These are phyloP conservation scores for Tremellales sp. DNA, from an alignment of 1,284 basidiomycete genomes.

Conservation along the genomic window DNA sequence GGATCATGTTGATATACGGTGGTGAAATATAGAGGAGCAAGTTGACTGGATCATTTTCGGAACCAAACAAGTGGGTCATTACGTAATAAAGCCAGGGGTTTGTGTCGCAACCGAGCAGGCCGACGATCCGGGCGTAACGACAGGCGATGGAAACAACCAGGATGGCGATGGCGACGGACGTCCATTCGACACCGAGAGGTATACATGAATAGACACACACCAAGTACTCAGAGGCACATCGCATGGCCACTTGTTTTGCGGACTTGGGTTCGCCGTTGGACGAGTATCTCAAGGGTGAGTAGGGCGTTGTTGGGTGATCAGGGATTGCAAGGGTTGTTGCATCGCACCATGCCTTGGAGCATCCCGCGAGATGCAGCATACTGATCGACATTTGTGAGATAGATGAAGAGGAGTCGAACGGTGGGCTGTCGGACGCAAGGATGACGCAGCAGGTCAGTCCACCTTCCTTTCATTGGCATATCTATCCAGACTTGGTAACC, in stretches of 20 bases:
- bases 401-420: background rate
- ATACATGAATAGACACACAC: no score
- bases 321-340: background rate
- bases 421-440: conserved; percentile 2
- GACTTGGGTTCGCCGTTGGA: conserved; percentile 18
- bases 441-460: background rate
- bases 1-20: no score
- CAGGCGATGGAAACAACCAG: no score
- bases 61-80: no score
- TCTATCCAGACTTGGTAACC: background rate
- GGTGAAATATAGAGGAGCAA: no score
- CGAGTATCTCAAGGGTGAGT: conserved; percentile 24
- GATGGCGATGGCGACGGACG: no score
- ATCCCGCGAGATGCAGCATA: background rate
- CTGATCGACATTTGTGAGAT: background rate
- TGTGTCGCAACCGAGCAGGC: no score
- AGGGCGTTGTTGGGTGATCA: background rate
- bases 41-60: no score
- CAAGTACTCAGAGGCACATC: background rate
- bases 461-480: background rate
- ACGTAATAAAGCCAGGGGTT: no score
- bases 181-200: no score
- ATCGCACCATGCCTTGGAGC: background rate
- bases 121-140: no score
- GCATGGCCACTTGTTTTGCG: conserved; percentile 15